A percentile compares a stretch with the other conserved stretches of the same genome.
phyloP scores from a whole-genome alignment of 352 stramenopile genomes.

The Phytophthora macrochlamydospora region DNA sequence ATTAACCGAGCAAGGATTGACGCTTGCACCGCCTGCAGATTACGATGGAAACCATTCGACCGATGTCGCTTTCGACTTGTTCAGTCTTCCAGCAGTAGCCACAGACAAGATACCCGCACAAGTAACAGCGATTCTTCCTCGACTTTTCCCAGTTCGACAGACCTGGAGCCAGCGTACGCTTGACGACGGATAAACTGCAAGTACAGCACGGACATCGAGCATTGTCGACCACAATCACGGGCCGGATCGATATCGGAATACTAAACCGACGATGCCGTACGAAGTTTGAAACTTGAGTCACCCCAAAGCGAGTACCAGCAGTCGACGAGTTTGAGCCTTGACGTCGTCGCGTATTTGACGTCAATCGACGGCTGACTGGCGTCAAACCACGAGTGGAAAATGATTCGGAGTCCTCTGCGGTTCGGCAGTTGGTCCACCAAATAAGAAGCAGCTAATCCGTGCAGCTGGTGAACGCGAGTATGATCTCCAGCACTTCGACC shows the following conservation, averaged over 20 bases:
- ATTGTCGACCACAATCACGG: conserved; percentile 19
- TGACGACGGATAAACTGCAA: conserved; percentile 29
- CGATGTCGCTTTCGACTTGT: conserved; percentile 26
- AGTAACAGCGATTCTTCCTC: conserved; percentile 29
- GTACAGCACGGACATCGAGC: conserved; percentile 48
- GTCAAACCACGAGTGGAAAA: conserved; percentile 9
- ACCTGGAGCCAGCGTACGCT: conserved; percentile 3
- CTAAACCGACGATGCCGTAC: conserved; percentile 42
- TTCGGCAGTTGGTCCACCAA: background rate
- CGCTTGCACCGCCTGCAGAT: conserved; percentile 19
- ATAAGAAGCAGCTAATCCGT: conserved; percentile 25
- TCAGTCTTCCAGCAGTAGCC: conserved; percentile 12
- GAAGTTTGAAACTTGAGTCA: conserved; percentile 32
- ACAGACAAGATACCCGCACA: conserved; percentile 35
- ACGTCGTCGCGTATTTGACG: background rate
- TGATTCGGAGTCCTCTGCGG: background rate
- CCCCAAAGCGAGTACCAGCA: conserved; percentile 19
- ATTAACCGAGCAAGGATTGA: background rate
- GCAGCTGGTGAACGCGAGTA: conserved; percentile 20
- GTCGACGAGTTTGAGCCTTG: conserved; percentile 19
- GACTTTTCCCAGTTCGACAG: background rate
- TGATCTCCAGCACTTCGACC: conserved; percentile 7
- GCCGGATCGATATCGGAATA: conserved; percentile 5
- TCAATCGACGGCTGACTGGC: background rate
- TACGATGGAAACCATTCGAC: conserved; percentile 23